Conservation (phyloP, 345 rosid genomes). For the Angophora floribunda region DNA sequence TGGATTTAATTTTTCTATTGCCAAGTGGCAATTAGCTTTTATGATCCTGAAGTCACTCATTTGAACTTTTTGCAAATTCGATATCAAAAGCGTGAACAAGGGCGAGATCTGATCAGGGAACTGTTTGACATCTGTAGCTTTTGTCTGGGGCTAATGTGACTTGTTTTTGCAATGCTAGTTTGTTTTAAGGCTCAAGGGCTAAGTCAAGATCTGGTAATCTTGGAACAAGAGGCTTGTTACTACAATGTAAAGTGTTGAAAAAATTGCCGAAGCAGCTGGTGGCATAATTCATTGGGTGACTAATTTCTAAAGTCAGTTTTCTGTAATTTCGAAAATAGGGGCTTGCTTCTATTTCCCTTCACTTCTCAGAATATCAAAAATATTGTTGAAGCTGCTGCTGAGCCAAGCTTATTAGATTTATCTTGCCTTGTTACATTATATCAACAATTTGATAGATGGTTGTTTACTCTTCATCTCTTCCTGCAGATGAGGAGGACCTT, state of each 20-base stretch:
- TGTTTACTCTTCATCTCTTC: slow-evolving; percentile 5
- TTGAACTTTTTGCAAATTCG: background rate
- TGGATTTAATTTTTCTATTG: background rate
- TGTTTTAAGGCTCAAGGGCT: background rate
- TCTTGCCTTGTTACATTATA: background rate
- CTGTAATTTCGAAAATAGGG: background rate
- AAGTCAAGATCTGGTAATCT: background rate
- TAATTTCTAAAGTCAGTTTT: background rate
- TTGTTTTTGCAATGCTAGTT: background rate
- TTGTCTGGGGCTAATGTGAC: background rate
- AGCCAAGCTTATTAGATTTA: background rate
- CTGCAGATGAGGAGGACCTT: slow-evolving; percentile 72
- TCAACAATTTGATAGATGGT: background rate
- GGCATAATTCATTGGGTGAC: background rate
- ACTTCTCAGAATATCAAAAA: background rate
- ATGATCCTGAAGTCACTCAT: background rate
- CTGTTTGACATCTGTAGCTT: background rate
- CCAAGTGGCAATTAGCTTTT: background rate
- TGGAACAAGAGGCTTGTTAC: background rate
- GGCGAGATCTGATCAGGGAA: background rate
- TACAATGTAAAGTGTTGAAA: background rate
- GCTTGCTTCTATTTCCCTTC: background rate
- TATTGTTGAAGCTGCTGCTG: background rate
- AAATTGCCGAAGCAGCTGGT: background rate
- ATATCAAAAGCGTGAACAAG: background rate